Evolutionary conservation across 108 stramenopile genomes (phyloP).

Genomic region (Skeletonema grethae): DNA sequence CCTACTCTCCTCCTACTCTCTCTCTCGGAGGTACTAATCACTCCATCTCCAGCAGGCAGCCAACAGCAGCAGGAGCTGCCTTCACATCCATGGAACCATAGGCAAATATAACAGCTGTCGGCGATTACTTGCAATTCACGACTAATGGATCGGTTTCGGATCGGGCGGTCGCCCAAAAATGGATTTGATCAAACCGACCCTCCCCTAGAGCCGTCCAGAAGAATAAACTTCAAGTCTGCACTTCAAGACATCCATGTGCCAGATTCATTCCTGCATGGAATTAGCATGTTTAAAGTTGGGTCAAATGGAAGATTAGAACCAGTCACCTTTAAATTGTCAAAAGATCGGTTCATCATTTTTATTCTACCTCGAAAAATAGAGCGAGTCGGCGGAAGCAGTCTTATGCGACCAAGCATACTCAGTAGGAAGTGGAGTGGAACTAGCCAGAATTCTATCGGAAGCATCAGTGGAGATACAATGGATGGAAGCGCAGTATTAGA

Average conservation of each 20-base stretch:
- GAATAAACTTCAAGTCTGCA: constrained; percentile 60
- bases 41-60: no score
- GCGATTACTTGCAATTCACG: no score
- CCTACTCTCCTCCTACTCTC: no score
- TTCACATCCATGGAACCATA: no score
- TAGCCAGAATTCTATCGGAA: constrained; percentile 18
- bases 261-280: constrained; percentile 51
- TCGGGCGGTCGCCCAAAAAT: background rate
- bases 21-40: no score
- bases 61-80: no score
- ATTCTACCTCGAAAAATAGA: constrained; percentile 44
- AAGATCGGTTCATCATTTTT: constrained; percentile 78
- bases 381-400: constrained; percentile 12
- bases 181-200: background rate
- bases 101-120: no score
- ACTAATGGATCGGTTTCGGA: background rate
- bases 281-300: constrained; percentile 59
- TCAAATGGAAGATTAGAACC: constrained; percentile 69
- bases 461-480: constrained; percentile 19
- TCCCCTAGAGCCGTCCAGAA: background rate
- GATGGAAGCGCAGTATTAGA: constrained; percentile 17
- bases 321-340: constrained; percentile 48
- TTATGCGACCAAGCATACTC: constrained; percentile 36
- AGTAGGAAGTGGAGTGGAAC: constrained; percentile 18
- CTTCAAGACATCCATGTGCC: constrained; percentile 61